These are phyloP conservation scores for Chloranthus sessilifolius DNA, from an alignment of 164 flowering plant genomes.

Conservation along the genomic window DNA sequence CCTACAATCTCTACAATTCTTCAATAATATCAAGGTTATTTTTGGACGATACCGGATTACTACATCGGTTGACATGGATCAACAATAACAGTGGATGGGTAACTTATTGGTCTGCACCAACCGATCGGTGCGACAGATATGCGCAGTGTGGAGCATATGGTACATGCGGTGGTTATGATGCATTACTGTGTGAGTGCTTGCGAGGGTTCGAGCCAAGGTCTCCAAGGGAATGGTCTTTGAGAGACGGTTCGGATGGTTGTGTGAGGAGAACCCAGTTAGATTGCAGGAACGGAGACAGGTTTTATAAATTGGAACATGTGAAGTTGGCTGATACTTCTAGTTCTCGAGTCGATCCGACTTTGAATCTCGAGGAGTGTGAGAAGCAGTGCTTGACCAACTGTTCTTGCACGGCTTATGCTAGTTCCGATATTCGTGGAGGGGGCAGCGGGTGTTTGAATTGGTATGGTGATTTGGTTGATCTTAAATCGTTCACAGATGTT, in stretches of 20 bases:
- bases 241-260: constrained; percentile 41
- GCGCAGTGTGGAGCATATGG: constrained; percentile 23
- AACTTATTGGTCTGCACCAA: constrained; percentile 4
- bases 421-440: constrained; percentile 23
- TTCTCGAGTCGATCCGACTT: background rate
- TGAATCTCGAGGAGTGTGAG: constrained; percentile 9
- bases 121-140: constrained; percentile 30
- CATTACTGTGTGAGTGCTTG: constrained; percentile 20
- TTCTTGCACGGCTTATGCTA: too few relatives aligned
- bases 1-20: background rate
- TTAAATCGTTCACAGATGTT: background rate
- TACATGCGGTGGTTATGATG: constrained; percentile 12
- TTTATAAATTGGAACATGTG: constrained; percentile 7
- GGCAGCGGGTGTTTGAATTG: constrained; percentile 17
- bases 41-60: constrained; percentile 7
- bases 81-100: background rate
- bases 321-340: constrained; percentile 23
- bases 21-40: constrained; percentile 6
- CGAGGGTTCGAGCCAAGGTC: constrained; percentile 35
- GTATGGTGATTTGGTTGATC: constrained; percentile 24
- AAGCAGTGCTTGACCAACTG: constrained; percentile 20
- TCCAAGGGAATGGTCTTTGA: constrained; percentile 23
- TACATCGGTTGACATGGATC: background rate
- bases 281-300: constrained; percentile 20
- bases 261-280: constrained; percentile 10